Conservation (phyloP, 352 stramenopile species). For the Phytophthora lateralis region DNA sequence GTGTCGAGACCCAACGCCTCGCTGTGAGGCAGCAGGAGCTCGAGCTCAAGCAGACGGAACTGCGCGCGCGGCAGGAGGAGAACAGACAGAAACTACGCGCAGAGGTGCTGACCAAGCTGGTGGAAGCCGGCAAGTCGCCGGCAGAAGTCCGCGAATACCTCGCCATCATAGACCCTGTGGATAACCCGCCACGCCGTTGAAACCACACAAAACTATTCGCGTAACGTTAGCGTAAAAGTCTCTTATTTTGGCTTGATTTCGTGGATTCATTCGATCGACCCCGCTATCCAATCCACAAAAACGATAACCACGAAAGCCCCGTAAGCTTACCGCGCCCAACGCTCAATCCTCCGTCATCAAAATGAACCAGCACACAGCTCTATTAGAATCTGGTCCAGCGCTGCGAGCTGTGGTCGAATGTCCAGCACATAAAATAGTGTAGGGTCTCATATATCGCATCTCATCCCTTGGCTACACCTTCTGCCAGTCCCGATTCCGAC, state of each 20-base stretch:
- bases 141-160: slow-evolving; percentile 41
- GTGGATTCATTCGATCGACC: too few species aligned
- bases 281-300: too few species aligned
- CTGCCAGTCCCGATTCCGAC: not conserved
- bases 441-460: slow-evolving; percentile 8
- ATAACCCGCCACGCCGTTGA: slow-evolving; percentile 7
- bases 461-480: slow-evolving; percentile 16
- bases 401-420: not conserved
- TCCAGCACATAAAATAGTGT: slow-evolving; percentile 27
- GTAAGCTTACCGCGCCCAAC: too few species aligned
- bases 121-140: slow-evolving; percentile 37
- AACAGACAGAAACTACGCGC: slow-evolving; percentile 36
- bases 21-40: slow-evolving; percentile 51
- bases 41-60: slow-evolving; percentile 44
- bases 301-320: not conserved
- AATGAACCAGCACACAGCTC: not conserved
- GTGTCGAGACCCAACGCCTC: slow-evolving; percentile 48
- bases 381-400: not conserved
- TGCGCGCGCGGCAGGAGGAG: slow-evolving; percentile 42
- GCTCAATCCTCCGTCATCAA: not conserved
- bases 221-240: slow-evolving; percentile 2
- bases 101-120: slow-evolving; percentile 32
- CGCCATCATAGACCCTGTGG: slow-evolving; percentile 34
- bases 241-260: too few species aligned
- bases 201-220: slow-evolving; percentile 3